Base-by-base conservation (phyloP, 257 asterid species). In the Phtheirospermum japonicum region DNA sequence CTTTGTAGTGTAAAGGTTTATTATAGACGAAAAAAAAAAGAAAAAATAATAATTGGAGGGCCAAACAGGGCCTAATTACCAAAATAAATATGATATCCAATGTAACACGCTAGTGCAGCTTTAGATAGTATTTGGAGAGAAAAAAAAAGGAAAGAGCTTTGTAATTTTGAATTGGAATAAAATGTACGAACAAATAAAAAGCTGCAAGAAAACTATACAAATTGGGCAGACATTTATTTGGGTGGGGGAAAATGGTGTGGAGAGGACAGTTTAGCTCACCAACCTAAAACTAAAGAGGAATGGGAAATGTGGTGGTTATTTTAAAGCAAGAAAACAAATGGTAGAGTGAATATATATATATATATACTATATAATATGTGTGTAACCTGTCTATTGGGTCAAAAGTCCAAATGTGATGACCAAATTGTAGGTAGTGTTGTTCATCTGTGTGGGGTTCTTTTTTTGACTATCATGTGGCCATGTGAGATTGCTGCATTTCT, bases 381-480 rank as follows among this genome's bases (percentile, higher is more conserved):
- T 40, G n/a, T 33, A 33, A 33, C 39, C 17, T 42, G 10, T 3
- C 30, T 49, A 16, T 17, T 20, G 4, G 0, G 32, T 10, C 33
- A 26, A 23, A 19, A 36, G 19, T 45, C 68, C 52, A 49, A 66
- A 45, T 53, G 51, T 61, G 62, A 66, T 57, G 65, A 63, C 68
- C 64, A 26, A 52, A 75, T 67, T 66, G 43, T 75, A 75, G 79
- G 79, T 75, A 61, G 32, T 54, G 69, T 75, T 64, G 76, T 63
- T 71, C 34, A 75, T 66, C 62, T 49, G 55, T 59, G 59, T 57
- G 43, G 59, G 55, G 61, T 52, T 40, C 11, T 36, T 42, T 9
- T 23, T 23, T 33, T 70, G 48, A 62, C 67, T 18, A 53, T 62
- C 77, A 68, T 50, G 67, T 64, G 70, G 66, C 66, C 80, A 67